Conservation (phyloP, 352 stramenopile genomes). For the Pythium phragmiticola region DNA sequence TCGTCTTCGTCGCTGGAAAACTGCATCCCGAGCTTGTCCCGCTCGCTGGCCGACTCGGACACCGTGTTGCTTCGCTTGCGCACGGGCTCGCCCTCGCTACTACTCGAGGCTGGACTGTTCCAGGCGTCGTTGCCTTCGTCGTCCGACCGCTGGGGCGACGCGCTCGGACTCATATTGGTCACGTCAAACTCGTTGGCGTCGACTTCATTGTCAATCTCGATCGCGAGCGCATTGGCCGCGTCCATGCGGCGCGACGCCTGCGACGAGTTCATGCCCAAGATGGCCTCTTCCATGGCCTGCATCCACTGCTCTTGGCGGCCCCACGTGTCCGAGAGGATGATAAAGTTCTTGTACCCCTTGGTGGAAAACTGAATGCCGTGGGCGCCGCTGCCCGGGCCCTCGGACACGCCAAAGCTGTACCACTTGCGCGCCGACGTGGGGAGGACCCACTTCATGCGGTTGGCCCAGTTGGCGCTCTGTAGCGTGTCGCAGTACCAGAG, state of each 20-base stretch:
- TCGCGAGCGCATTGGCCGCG: slow-evolving; percentile 71
- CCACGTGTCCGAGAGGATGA: slow-evolving; percentile 84
- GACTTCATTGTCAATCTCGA: slow-evolving; percentile 89
- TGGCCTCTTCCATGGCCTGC: slow-evolving; percentile 78
- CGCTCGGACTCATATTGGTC: slow-evolving; percentile 23
- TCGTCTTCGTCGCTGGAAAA: slow-evolving; percentile 31
- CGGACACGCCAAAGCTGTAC: slow-evolving; percentile 83
- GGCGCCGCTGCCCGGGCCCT: slow-evolving; percentile 77
- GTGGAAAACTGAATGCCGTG: slow-evolving; percentile 86
- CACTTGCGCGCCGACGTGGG: slow-evolving; percentile 83
- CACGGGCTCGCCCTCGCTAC: slow-evolving; percentile 12
- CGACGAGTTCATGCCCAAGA: slow-evolving; percentile 49
- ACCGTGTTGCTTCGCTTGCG: slow-evolving; percentile 39
- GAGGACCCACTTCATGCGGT: slow-evolving; percentile 90
- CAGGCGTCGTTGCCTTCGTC: slow-evolving; percentile 7
- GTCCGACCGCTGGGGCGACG: slow-evolving; percentile 13
- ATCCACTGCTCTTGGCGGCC: slow-evolving; percentile 87
- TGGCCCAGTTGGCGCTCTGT: slow-evolving; percentile 80
- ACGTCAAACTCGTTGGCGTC: slow-evolving; percentile 77
- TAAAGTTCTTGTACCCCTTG: slow-evolving; percentile 89
- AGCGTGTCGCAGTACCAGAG: slow-evolving; percentile 88
- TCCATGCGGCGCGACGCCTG: slow-evolving; percentile 62
- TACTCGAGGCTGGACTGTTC: not conserved
- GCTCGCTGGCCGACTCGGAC: slow-evolving; percentile 34
- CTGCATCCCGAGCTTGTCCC: slow-evolving; percentile 34